Percentiles rank a stretch among this genome's conserved stretches.
Conservation (phyloP, 306 rosid species). For the Gleditsia sinensis region DNA sequence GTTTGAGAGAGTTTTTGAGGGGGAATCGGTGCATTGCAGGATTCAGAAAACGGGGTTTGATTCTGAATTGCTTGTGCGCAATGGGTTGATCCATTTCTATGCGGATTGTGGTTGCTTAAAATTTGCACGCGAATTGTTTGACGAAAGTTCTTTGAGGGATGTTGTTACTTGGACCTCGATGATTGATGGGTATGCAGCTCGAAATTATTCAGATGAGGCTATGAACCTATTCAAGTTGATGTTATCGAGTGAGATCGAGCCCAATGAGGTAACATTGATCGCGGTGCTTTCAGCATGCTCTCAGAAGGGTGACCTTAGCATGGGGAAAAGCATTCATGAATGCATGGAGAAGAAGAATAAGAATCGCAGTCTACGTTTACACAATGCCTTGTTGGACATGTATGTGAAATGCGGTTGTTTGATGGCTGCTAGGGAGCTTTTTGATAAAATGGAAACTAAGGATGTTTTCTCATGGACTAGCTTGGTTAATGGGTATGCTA, state of each 20-base stretch:
- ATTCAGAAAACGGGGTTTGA: slow-evolving; percentile 61
- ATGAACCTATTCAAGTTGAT: slow-evolving; percentile 52
- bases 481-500: slow-evolving; percentile 81
- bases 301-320: slow-evolving; percentile 40
- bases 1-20: slow-evolving; percentile 5
- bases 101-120: slow-evolving; percentile 43
- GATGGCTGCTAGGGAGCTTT: slow-evolving; percentile 51
- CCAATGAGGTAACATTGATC: slow-evolving; percentile 75
- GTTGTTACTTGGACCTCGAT: slow-evolving; percentile 87
- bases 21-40: slow-evolving; percentile 53
- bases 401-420: slow-evolving; percentile 64
- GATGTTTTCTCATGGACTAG: slow-evolving; percentile 85
- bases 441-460: slow-evolving; percentile 55
- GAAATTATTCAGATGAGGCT: slow-evolving; percentile 51
- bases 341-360: slow-evolving; percentile 33
- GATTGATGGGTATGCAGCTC: slow-evolving; percentile 66
- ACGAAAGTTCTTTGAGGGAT: slow-evolving; percentile 58
- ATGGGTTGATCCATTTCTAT: slow-evolving; percentile 66
- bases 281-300: slow-evolving; percentile 61
- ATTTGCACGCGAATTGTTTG: slow-evolving; percentile 65
- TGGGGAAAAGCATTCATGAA: slow-evolving; percentile 55
- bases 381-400: slow-evolving; percentile 70
- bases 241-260: slow-evolving; percentile 58
- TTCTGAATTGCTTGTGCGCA: slow-evolving; percentile 54
- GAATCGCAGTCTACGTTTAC: slow-evolving; percentile 48